Evolutionary conservation across 2,329 filamentous ascomycete genomes (phyloP).

Genomic region (Cryphonectria parasitica): DNA sequence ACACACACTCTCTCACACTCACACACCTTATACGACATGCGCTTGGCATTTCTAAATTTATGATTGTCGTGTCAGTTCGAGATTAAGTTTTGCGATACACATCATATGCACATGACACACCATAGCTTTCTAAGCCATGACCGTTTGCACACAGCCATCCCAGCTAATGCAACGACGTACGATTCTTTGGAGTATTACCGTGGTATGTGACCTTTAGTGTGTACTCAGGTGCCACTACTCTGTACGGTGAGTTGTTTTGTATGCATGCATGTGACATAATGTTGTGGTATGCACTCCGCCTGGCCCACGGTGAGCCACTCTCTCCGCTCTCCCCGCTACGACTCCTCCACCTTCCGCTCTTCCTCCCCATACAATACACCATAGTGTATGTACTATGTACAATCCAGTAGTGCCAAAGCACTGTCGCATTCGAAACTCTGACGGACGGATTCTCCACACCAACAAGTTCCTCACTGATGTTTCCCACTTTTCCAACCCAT

Average conservation of each 20-base stretch:
- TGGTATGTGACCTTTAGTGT: background rate
- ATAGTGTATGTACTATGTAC: background rate
- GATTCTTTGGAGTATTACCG: background rate
- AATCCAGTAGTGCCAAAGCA: background rate
- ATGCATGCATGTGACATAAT: background rate
- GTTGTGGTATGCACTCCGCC: background rate
- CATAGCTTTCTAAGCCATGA: background rate
- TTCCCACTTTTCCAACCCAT: background rate
- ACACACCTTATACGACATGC: background rate
- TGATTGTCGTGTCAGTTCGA: background rate
- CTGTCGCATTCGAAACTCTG: background rate
- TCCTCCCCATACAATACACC: background rate
- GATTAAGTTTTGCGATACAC: background rate
- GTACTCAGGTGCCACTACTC: no score
- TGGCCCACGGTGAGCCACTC: background rate
- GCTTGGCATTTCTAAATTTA: constrained; percentile 8
- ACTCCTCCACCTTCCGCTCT: background rate
- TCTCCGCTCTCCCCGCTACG: background rate
- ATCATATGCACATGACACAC: constrained; percentile 1
- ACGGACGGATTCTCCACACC: background rate
- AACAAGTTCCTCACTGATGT: background rate
- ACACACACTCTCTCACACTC: background rate
- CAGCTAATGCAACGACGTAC: background rate
- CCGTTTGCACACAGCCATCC: background rate
- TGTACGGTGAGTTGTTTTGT: background rate